Percentiles rank a stretch among this genome's conserved stretches.
Conservation (phyloP, 345 rosid species). For the Eucalyptus sideroxylon region DNA sequence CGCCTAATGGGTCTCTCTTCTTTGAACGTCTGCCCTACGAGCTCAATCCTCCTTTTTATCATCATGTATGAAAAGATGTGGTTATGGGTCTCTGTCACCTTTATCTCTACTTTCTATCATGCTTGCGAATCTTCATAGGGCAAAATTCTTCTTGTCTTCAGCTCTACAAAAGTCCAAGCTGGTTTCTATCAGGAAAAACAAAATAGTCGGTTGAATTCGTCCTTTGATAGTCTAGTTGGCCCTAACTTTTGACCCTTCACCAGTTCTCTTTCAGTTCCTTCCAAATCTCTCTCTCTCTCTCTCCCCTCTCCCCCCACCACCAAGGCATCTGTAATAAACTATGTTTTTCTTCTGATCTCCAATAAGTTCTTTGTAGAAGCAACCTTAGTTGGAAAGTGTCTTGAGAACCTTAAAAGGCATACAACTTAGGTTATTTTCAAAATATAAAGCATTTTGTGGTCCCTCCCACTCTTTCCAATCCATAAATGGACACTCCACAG, state of each 20-base stretch:
- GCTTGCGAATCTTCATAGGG: conserved; percentile 6
- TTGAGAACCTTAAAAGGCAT: not conserved
- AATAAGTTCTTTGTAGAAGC: not conserved
- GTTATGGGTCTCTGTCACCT: conserved; percentile 6
- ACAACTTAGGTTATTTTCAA: not conserved
- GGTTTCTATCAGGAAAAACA: conserved; percentile 1
- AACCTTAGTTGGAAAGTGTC: not conserved
- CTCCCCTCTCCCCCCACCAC: rapidly evolving
- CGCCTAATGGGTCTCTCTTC: not conserved
- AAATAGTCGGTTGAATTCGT: not conserved
- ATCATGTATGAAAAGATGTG: not conserved
- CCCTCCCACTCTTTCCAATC: not conserved
- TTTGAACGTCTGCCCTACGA: not conserved
- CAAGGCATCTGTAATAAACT: not conserved
- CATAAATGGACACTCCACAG: no score
- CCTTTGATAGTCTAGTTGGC: not conserved
- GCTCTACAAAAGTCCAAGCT: conserved; percentile 14
- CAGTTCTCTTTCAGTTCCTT: not conserved
- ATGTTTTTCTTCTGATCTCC: not conserved
- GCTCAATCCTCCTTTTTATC: not conserved
- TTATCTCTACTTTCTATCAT: conserved; percentile 5
- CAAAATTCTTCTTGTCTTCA: conserved; percentile 12
- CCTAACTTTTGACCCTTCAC: not conserved
- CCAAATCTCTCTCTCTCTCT: not conserved
- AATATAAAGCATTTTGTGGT: not conserved